These are phyloP conservation scores for Aspergillus japonicus DNA, from an alignment of 2,329 filamentous ascomycete species.

Conservation along the genomic window DNA sequence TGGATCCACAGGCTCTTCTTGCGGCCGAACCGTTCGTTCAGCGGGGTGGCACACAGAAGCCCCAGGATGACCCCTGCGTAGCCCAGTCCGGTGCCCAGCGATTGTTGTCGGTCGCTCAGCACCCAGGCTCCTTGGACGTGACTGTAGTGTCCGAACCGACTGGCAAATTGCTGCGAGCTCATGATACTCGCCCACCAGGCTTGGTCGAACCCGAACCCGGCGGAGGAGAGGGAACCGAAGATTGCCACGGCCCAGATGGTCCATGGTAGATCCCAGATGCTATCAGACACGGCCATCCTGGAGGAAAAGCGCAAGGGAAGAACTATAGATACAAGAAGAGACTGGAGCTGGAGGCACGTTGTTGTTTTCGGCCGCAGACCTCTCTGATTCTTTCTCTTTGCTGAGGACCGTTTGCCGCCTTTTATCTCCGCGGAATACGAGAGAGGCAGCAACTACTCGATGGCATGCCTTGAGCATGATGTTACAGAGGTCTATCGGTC, in stretches of 20 bases:
- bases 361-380: background rate
- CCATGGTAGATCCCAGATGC: background rate
- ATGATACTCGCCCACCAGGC: slow-evolving; percentile 19
- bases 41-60: slow-evolving; percentile 9
- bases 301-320: background rate
- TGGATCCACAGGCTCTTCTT: slow-evolving; percentile 16
- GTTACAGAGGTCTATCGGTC: no score
- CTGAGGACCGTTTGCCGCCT: background rate
- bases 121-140: no score
- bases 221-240: slow-evolving; percentile 15
- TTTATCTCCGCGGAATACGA: no score
- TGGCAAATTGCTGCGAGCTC: slow-evolving; percentile 12
- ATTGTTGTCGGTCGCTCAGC: slow-evolving; percentile 8
- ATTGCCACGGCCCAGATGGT: slow-evolving; percentile 11
- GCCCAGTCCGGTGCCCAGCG: slow-evolving; percentile 10
- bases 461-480: no score
- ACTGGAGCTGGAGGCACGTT: no score
- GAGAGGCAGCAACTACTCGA: no score
- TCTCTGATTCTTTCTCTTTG: background rate
- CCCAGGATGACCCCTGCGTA: slow-evolving; percentile 15
- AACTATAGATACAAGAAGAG: no score
- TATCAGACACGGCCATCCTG: background rate
- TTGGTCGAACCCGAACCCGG: slow-evolving; percentile 21
- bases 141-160: slow-evolving; percentile 6
- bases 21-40: slow-evolving; percentile 14